Evolutionary conservation across 768 basidiomycete species (phyloP), one percentile per base, ranked within the genome.

Genomic region (Lactifluus subvellereus): DNA sequence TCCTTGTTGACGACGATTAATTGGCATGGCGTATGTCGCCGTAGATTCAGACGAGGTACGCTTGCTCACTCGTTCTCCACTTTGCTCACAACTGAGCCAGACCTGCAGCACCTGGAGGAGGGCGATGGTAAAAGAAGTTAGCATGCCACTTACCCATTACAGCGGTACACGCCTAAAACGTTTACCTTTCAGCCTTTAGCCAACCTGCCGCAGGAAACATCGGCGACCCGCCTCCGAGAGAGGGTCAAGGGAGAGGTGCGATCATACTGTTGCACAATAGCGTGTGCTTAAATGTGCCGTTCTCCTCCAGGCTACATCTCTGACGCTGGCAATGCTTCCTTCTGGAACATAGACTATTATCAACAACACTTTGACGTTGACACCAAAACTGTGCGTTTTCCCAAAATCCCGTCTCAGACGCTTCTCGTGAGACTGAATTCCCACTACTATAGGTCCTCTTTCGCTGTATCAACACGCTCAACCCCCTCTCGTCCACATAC

Each of bases 321-420:
- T 54, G 85, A 89, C 64, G 77, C 78, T 9, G 71, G 75, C 38
- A 73, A 79, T 57, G 70, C 75, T 9, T 82, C 82, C 70, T 76
- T 78, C 14, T 93, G 90, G 91, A 84, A 82, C 32, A 69, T 93
- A 37, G 91, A 94, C 63, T 89, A 89, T 72, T 94, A 94, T 71
- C 91, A 93, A 70, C 79, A 83, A 3, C 93, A 90, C 74, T 95
- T 95, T 68, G 92, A 95, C 65, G 82, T 95, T 38, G 92, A 94
- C 75, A 93, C 91, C 0, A 80, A 82, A 65, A 89, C 83, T 5
- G 88, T 86, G 54, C 35, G 76, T 62, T 43, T 8, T 16, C 8
- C 51, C 30, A n/a, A 35, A 38, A 40, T 22, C 56, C 37, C 49
- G 13, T 59, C 63, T 16, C n/a, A 4, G 18, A 2, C 14, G 14